These are phyloP conservation scores for Leptosphaerulina australis DNA, from an alignment of 2,329 filamentous ascomycete species.

Conservation along the genomic window DNA sequence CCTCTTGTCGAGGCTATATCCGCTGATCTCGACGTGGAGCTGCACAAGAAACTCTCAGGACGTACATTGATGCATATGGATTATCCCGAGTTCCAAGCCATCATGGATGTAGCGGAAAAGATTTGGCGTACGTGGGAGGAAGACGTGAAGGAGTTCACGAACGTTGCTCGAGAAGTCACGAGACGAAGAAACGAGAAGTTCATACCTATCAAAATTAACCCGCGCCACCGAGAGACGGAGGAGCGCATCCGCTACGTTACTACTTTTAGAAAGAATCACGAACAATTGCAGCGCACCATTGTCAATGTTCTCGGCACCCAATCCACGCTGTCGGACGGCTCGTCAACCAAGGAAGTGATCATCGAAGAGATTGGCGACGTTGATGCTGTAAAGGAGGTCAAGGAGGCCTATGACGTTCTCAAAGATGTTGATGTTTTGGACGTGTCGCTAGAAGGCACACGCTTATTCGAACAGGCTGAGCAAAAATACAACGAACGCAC, in stretches of 20 bases:
- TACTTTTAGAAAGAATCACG: constrained; percentile 95
- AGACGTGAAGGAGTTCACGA: constrained; percentile 96
- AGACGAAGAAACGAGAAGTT: constrained; percentile 95
- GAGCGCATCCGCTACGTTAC: constrained; percentile 90
- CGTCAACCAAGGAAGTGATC: constrained; percentile 57
- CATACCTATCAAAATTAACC: constrained; percentile 94
- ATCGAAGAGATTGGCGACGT: constrained; percentile 96
- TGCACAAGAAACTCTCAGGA: constrained; percentile 85
- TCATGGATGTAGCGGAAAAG: constrained; percentile 81
- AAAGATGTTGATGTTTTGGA: constrained; percentile 96
- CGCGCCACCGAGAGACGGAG: constrained; percentile 86
- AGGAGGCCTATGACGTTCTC: constrained; percentile 89
- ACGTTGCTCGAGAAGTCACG: constrained; percentile 93
- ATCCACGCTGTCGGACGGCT: constrained; percentile 51
- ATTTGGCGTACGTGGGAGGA: constrained; percentile 96
- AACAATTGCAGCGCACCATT: constrained; percentile 95
- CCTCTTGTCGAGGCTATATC: constrained; percentile 98
- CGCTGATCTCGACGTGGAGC: constrained; percentile 82
- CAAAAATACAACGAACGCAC: constrained; percentile 97
- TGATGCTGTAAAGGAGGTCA: constrained; percentile 94
- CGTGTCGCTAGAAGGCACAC: constrained; percentile 86
- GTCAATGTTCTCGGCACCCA: constrained; percentile 87
- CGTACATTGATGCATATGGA: constrained; percentile 89
- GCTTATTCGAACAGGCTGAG: constrained; percentile 91
- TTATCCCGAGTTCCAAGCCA: constrained; percentile 83